Base-by-base conservation (phyloP, 1,284 basidiomycete genomes). In the Malassezia dermatis region DNA sequence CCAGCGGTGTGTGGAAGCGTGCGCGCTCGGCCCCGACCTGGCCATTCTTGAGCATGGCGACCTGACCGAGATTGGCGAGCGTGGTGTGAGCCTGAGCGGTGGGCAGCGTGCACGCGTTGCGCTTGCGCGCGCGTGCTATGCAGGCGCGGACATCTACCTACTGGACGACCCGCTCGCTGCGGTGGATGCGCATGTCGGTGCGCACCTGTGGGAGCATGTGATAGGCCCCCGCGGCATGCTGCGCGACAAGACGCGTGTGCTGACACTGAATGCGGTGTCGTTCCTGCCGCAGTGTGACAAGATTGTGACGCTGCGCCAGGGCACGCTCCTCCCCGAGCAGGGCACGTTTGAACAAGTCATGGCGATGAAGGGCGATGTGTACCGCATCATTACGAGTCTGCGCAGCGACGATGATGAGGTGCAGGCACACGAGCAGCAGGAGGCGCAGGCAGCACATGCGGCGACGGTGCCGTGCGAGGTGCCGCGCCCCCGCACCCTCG, bases 191-290 rank as follows among this genome's bases (percentile, higher is more conserved):
- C 86, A 87, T 67, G 86, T 88, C n/a, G 73, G 70, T 17, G 51
- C 59, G 28, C 76, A 76, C 58, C 70, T 76, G 50, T 81, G 76
- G 84, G 88, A 93, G 65, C 80, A 87, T 44, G 88, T 95, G 30
- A 86, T 95, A 56, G 91, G 91, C 2, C 89, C 90, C 1, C 78
- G 83, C 50, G 91, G 91, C 53, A 69, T 96, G 2, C 82, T 96
- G 27, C 81, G 85, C 19, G 46, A 34, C 32, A 93, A 93, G 76
- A 89, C 89, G 5, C 80, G 91, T 24, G 80, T 95, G 48, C 77
- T 95, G 3, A 88, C 91, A 56, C 93, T 89, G 19, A 91, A 95
- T 75, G 85, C 85, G 43, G 84, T 95, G 37, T 82, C 88, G 15
- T 91, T 86, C 71, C 79, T 91, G 46, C 81, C 82, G 45, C 80